These are phyloP conservation scores for Colletotrichum orchidophilum DNA, from an alignment of 2,329 filamentous ascomycete species.

Conservation along the genomic window DNA sequence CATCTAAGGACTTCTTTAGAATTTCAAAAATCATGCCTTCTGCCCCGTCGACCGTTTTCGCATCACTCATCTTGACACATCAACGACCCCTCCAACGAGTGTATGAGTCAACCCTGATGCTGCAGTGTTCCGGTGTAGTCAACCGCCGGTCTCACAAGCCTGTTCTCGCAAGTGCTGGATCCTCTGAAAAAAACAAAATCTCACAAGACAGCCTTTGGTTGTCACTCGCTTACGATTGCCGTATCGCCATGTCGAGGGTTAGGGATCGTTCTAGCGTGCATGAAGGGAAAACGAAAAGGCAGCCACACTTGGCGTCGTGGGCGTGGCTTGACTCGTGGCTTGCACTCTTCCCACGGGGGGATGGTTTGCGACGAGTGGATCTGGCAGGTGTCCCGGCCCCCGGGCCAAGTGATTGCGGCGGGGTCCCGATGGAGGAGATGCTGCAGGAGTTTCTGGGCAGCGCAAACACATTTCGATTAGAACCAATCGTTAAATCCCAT, in stretches of 20 bases:
- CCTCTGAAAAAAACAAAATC: neutral
- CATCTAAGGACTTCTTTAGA: constrained; percentile 50
- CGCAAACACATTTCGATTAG: neutral
- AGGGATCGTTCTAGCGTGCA: constrained; percentile 25
- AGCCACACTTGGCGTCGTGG: neutral
- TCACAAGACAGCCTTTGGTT: neutral
- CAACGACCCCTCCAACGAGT: neutral
- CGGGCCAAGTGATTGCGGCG: neutral
- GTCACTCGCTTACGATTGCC: neutral
- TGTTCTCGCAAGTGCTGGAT: neutral
- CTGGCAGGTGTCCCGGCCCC: neutral
- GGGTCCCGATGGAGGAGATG: neutral
- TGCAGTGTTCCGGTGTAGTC: neutral
- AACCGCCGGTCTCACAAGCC: neutral
- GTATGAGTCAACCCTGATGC: constrained; percentile 5
- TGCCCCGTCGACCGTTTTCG: constrained; percentile 28
- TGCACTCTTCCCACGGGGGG: neutral
- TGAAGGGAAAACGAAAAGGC: constrained; percentile 9
- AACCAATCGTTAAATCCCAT: constrained; percentile 2
- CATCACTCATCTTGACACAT: constrained; percentile 35
- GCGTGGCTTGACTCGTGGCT: constrained; percentile 14
- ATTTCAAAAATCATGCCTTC: constrained; percentile 55
- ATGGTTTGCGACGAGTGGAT: neutral
- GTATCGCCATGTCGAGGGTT: neutral
- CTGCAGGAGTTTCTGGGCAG: constrained; percentile 19